Evolutionary conservation across 331 rosid species (phyloP).

Genomic region (Erythrophleum ivorense): DNA sequence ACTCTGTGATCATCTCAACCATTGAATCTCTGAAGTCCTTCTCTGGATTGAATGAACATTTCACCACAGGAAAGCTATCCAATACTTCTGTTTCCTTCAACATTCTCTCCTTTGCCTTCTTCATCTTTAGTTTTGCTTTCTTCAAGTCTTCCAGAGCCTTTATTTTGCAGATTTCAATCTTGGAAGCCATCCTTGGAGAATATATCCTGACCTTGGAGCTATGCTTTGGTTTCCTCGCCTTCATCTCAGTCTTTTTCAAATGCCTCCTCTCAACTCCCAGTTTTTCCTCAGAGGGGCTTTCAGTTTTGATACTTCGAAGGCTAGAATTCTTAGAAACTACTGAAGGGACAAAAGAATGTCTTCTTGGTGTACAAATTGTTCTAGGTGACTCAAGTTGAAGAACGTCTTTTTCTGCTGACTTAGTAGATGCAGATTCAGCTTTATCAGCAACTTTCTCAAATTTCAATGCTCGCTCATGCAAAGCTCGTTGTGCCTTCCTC

Average conservation of each 20-base stretch:
- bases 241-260: slow-evolving; percentile 16
- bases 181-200: slow-evolving; percentile 76
- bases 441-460: slow-evolving; percentile 39
- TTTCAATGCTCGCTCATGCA: slow-evolving; percentile 47
- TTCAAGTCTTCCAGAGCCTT: slow-evolving; percentile 76
- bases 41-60: slow-evolving; percentile 71
- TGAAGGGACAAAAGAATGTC: slow-evolving; percentile 40
- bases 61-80: slow-evolving; percentile 84
- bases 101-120: slow-evolving; percentile 45
- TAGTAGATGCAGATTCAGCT: slow-evolving; percentile 42
- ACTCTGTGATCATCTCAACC: slow-evolving; percentile 89
- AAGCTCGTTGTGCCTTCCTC: slow-evolving; percentile 39
- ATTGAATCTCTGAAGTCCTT: slow-evolving; percentile 94
- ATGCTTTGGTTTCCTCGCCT: slow-evolving; percentile 60
- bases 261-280: not conserved
- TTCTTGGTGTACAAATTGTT: slow-evolving; percentile 54
- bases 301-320: slow-evolving; percentile 40
- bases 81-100: slow-evolving; percentile 52
- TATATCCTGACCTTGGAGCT: slow-evolving; percentile 56
- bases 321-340: slow-evolving; percentile 39
- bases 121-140: slow-evolving; percentile 67
- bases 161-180: slow-evolving; percentile 69
- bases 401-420: slow-evolving; percentile 40
- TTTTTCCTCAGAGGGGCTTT: not conserved
- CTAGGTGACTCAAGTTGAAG: slow-evolving; percentile 49